Evolutionary conservation across 2,329 filamentous ascomycete genomes (phyloP), one percentile per base, ranked within the genome.

Genomic region (Monosporascus sp.): DNA sequence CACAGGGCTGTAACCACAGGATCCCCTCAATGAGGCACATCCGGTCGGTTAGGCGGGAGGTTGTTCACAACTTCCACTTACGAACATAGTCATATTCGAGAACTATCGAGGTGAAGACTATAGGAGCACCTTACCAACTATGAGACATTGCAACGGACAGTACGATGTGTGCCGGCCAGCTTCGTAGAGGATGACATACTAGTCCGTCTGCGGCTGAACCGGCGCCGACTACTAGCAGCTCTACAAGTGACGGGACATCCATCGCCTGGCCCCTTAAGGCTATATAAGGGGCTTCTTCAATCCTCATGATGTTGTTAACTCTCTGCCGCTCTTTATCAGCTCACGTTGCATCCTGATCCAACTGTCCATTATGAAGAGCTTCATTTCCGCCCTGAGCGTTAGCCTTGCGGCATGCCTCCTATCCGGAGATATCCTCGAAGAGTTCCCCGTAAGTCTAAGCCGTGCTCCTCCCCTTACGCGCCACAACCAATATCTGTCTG

Each of bases 391-490:
- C 18, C 51, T 60, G 42, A 54, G 56, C 24, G 58, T 53, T 52
- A 53, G 56, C 48, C 48, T 66, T 15, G 64, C 51, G 49, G 55
- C 55, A 2, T 56, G 54, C 18, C 54, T 64, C 15, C 63, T 62
- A n/a, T 52, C 62, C 17, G 47, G 50, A 2, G 27, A 46, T 9
- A n/a, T 15, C 37, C 17, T 27, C 14, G 24, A 34, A 5, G 15
- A 20, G 34, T 41, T 7, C n/a, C 42, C 24, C 8, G 42, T 27
- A 46, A 46, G 42, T 46, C 18, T 11, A 11, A 48, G 51, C 3
- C 9, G 9, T 34, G 52, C 42, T 20, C 47, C 47, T 17, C 54
- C 52, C 37, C 49, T 49, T 18, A 44, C 27, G 14, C 9, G 9
- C 5, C 31, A 14, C 5, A 34, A 34, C 31, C 11, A 34, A 34